Conservation (phyloP, 2,329 filamentous ascomycete species). For the Paraphaeosphaeria minitans region DNA sequence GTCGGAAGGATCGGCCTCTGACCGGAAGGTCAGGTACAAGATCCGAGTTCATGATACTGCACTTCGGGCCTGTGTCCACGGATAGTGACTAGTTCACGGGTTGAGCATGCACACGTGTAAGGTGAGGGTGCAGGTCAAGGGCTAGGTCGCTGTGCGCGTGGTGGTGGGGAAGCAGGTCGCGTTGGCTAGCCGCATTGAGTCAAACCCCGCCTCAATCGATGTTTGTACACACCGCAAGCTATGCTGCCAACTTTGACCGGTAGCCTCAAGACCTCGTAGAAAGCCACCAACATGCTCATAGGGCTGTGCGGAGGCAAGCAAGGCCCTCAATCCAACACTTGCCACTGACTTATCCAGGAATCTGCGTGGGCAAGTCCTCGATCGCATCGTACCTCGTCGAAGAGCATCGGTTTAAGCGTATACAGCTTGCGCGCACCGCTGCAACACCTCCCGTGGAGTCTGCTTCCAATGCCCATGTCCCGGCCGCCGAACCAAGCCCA, state of each 20-base stretch:
- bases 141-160: neutral
- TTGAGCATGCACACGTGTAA: no score
- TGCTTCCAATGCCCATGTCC: slow-evolving; percentile 46
- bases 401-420: slow-evolving; percentile 78
- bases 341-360: slow-evolving; percentile 61
- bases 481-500: slow-evolving; percentile 20
- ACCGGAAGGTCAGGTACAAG: neutral
- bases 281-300: slow-evolving; percentile 67
- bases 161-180: neutral
- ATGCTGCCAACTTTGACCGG: neutral
- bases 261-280: neutral
- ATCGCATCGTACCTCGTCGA: slow-evolving; percentile 87
- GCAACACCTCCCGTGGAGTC: slow-evolving; percentile 49
- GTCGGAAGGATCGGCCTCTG: neutral
- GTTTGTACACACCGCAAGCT: neutral
- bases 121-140: no score
- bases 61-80: no score
- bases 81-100: no score
- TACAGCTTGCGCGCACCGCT: slow-evolving; percentile 61
- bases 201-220: neutral
- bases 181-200: slow-evolving; percentile 1
- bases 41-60: neutral
- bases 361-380: slow-evolving; percentile 90
- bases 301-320: slow-evolving; percentile 64
- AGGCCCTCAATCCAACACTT: neutral